Conservation (phyloP, 2,329 filamentous ascomycete genomes). For the Botrytis porri region DNA sequence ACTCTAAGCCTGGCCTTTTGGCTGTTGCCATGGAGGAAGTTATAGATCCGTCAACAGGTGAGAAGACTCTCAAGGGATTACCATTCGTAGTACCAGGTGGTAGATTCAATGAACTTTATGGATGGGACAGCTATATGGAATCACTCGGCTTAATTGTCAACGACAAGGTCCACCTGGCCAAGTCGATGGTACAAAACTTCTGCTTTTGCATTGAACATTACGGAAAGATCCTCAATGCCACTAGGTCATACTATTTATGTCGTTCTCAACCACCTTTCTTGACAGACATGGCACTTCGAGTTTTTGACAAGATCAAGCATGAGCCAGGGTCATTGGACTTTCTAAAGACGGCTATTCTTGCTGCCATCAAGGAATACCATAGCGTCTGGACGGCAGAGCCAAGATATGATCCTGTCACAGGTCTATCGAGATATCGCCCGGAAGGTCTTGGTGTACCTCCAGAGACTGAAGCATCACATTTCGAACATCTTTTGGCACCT, state of each 20-base stretch:
- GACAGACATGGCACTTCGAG: slow-evolving; percentile 92
- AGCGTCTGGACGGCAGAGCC: slow-evolving; percentile 41
- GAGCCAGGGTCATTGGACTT: slow-evolving; percentile 71
- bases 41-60: slow-evolving; percentile 62
- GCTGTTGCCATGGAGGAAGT: slow-evolving; percentile 85
- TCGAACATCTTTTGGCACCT: slow-evolving; percentile 44
- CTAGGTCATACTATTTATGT: slow-evolving; percentile 89
- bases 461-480: slow-evolving; percentile 55
- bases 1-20: slow-evolving; percentile 81
- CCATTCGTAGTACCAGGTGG: slow-evolving; percentile 98
- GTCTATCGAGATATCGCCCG: slow-evolving; percentile 52
- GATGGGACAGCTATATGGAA: slow-evolving; percentile 99
- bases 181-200: slow-evolving; percentile 94
- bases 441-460: slow-evolving; percentile 53
- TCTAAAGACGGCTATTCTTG: slow-evolving; percentile 72
- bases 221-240: slow-evolving; percentile 96
- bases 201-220: slow-evolving; percentile 99
- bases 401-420: slow-evolving; percentile 48
- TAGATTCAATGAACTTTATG: slow-evolving; percentile 96
- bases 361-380: slow-evolving; percentile 77
- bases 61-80: slow-evolving; percentile 71
- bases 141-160: slow-evolving; percentile 85
- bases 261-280: slow-evolving; percentile 95
- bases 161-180: slow-evolving; percentile 80
- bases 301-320: slow-evolving; percentile 86